Evolutionary conservation across 2,329 filamentous ascomycete species (phyloP).

Genomic region (Pezicula rhizophila): DNA sequence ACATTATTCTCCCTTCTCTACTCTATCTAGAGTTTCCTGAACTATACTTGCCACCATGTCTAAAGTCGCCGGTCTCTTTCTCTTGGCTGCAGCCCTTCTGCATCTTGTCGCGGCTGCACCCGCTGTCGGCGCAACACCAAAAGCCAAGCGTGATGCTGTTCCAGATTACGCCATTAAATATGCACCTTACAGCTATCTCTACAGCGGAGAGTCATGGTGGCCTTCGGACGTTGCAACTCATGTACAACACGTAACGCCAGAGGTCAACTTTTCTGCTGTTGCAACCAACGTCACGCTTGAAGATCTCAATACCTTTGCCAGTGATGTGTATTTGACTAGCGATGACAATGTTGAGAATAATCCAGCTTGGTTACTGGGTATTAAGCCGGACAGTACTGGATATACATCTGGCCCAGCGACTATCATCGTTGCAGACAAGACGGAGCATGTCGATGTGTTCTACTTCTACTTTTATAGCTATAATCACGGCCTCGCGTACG

Average conservation of each 20-base stretch:
- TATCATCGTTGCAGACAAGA: constrained; percentile 37
- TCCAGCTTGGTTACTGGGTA: constrained; percentile 33
- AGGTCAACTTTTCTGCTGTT: constrained; percentile 32
- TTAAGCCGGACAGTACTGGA: constrained; percentile 39
- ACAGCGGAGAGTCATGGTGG: constrained; percentile 36
- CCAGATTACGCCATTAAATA: constrained; percentile 3
- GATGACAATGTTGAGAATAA: constrained; percentile 35
- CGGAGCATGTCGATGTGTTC: constrained; percentile 2
- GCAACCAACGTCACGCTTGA: constrained; percentile 28
- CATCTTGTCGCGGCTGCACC: no score
- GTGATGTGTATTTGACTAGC: constrained; percentile 38
- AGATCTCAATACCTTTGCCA: constrained; percentile 26
- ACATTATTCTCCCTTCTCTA: no score
- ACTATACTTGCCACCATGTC: no score
- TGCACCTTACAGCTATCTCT: constrained; percentile 39
- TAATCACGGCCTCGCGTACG: constrained; percentile 4
- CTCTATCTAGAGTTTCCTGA: no score
- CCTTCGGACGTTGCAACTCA: constrained; percentile 38
- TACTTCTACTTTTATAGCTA: constrained; percentile 10
- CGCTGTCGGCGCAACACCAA: no score
- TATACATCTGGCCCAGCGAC: constrained; percentile 41
- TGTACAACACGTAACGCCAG: constrained; percentile 33
- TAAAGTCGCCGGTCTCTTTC: no score
- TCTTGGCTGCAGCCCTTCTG: no score
- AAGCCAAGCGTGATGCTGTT: not conserved